Conservation (phyloP, 2,329 filamentous ascomycete species). For the Trichoderma cornu-damae region DNA sequence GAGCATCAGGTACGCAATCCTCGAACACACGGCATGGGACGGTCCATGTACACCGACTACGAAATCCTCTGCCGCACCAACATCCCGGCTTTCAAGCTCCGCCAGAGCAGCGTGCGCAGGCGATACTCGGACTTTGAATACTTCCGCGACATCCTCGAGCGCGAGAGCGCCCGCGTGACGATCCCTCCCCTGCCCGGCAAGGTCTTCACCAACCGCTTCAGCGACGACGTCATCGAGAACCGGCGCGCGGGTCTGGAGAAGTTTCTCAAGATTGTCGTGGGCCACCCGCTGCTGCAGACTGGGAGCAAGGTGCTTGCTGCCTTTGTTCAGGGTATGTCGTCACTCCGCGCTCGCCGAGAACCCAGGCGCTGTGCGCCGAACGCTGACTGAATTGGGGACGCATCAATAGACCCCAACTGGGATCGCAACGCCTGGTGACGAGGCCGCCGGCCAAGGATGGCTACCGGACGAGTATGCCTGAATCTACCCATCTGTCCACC, state of each 20-base stretch:
- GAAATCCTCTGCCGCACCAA: slow-evolving; percentile 97
- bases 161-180: slow-evolving; percentile 87
- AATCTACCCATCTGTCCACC: too few relatives aligned
- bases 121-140: slow-evolving; percentile 98
- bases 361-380: neutral
- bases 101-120: slow-evolving; percentile 78
- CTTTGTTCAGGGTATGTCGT: slow-evolving; percentile 79
- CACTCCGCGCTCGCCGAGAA: neutral
- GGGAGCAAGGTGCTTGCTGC: slow-evolving; percentile 93
- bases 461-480: too few relatives aligned
- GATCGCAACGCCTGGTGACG: slow-evolving; percentile 81
- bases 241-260: slow-evolving; percentile 85
- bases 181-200: slow-evolving; percentile 95
- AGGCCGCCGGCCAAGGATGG: neutral
- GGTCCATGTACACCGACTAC: slow-evolving; percentile 98
- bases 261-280: slow-evolving; percentile 95
- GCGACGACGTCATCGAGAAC: slow-evolving; percentile 96
- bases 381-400: neutral
- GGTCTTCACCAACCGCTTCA: slow-evolving; percentile 97
- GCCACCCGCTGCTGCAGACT: slow-evolving; percentile 92
- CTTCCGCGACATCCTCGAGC: slow-evolving; percentile 96
- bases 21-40: slow-evolving; percentile 87
- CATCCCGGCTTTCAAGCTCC: slow-evolving; percentile 97
- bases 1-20: slow-evolving; percentile 83
- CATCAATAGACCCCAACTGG: slow-evolving; percentile 70